Conservation (phyloP, 2,329 filamentous ascomycete genomes). For the Talaromyces atroroseus region DNA sequence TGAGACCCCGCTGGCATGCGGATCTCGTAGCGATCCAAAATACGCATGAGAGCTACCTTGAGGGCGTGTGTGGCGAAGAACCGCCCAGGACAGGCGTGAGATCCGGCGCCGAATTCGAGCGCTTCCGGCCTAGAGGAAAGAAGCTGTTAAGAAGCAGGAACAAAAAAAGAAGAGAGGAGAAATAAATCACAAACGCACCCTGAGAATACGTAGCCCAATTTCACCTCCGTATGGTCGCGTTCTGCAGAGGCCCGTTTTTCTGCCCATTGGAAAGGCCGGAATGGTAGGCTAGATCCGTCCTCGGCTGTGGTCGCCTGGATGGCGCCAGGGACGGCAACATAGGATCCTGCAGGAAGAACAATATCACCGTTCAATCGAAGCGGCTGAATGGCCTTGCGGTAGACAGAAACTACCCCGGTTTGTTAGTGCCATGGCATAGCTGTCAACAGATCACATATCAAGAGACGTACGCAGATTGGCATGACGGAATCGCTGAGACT, state of each 20-base stretch:
- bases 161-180: too few species aligned
- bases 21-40: not conserved
- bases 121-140: not conserved
- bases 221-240: not conserved
- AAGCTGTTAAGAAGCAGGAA: too few species aligned
- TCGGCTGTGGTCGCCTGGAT: too few species aligned
- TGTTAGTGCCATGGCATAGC: too few species aligned
- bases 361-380: too few species aligned
- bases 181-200: not conserved
- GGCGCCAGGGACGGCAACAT: too few species aligned
- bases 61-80: not conserved
- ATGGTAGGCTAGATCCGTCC: not conserved
- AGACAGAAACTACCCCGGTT: too few species aligned
- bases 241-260: not conserved
- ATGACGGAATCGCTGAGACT: not conserved
- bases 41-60: not conserved
- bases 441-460: not conserved
- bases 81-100: not conserved
- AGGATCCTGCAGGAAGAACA: too few species aligned
- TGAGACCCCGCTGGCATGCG: not conserved
- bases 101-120: constrained; percentile 1
- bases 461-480: not conserved
- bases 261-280: not conserved
- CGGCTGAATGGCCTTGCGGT: too few species aligned
- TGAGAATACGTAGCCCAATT: not conserved